A percentile compares a stretch with the other conserved stretches of the same genome.
Conservation (phyloP, 192 early-diverging fungal species). For the Entomortierella beljakovae region DNA sequence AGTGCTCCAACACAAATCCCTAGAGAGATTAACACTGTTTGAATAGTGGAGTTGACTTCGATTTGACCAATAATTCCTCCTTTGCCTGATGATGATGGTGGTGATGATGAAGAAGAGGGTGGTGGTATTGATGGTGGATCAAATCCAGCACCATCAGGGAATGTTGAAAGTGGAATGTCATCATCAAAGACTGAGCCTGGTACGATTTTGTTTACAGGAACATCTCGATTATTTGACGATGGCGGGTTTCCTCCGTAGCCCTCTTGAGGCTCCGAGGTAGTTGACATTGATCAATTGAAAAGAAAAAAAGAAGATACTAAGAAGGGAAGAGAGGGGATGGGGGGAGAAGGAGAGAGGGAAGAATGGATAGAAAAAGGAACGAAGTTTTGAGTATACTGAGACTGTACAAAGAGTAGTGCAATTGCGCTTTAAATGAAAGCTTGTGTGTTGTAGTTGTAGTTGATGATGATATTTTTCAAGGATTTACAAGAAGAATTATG, state of each 20-base stretch:
- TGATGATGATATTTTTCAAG: too few species aligned
- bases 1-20: slow-evolving; percentile 32
- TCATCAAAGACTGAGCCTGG: slow-evolving; percentile 30
- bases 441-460: too few species aligned
- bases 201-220: slow-evolving; percentile 13
- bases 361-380: too few species aligned
- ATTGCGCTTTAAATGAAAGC: too few species aligned
- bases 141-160: background rate
- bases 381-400: too few species aligned
- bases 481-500: too few species aligned
- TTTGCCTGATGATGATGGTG: background rate
- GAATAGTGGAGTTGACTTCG: slow-evolving; percentile 28
- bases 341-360: too few species aligned
- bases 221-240: too few species aligned
- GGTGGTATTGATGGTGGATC: background rate
- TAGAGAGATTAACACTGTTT: slow-evolving; percentile 19
- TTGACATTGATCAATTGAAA: background rate
- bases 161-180: slow-evolving; percentile 9
- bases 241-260: background rate
- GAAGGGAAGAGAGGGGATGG: background rate
- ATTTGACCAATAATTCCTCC: background rate
- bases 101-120: background rate
- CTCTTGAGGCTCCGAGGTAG: background rate
- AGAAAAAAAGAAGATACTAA: too few species aligned
- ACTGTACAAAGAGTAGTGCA: too few species aligned